Base-by-base conservation (phyloP, 2,329 filamentous ascomycete species). In the Phialophora expanda region DNA sequence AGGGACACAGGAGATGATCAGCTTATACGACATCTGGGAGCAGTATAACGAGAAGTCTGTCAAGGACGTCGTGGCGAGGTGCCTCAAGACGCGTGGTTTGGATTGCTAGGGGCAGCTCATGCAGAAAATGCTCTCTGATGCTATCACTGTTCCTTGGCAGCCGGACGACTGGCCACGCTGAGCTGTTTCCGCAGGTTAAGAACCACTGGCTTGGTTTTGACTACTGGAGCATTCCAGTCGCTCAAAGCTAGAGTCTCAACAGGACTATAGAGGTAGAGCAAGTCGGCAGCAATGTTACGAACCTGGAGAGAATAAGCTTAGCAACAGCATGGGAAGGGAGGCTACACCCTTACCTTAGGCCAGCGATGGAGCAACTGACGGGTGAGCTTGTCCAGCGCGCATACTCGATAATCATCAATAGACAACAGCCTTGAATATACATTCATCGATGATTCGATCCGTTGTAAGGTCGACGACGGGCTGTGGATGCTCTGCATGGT, bases 1-100 rank as follows among this genome's bases (percentile, higher is more conserved):
- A 77, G 92, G 90, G 74, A 94, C 91, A 0, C 93, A 97, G 78
- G 93, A 97, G 79, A 85, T 97, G 68, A 91, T 97, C 61, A 93
- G 91, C 3, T 86, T 97, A 69, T 97, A 97, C 75, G 91, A 96
- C 74, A 79, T 87, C 0, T 90, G 87, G 87, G 88, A 90, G 70
- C 81, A 82, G 66, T 90, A 88, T 74, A 86, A 80, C 62, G 87
- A 90, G 73, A 87, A 89, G 76, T 80, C 81, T 14, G 87, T 86
- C 73, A 89, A 87, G 75, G 88, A 90, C 68, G 79, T 84, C 69
- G 83, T 90, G 72, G 81, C 82, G 8, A 83, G 86, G 70, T 87
- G 88, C 77, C 82, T 89, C 62, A 89, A 87, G 76, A 82, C 82
- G 58, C 83, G 85, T 74, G 83, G 82, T 48, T 73, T 87, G 68